Conservation (phyloP, 1,284 basidiomycete genomes). For the Athelia sp. region DNA sequence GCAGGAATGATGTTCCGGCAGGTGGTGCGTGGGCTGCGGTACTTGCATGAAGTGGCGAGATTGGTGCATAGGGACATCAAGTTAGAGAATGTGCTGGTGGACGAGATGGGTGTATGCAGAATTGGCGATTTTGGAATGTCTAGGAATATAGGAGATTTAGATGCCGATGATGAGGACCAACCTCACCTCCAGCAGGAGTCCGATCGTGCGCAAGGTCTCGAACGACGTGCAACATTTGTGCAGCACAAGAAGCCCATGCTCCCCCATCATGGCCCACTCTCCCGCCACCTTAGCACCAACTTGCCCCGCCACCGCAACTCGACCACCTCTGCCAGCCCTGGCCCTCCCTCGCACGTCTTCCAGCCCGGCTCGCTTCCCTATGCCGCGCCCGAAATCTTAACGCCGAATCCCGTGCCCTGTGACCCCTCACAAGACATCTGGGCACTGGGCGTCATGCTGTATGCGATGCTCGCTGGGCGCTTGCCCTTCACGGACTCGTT, state of each 20-base stretch:
- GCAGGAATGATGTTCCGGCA: slow-evolving; percentile 88
- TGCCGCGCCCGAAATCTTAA: slow-evolving; percentile 61
- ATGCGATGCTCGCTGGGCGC: slow-evolving; percentile 74
- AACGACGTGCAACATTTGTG: slow-evolving; percentile 19
- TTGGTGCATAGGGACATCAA: slow-evolving; percentile 93
- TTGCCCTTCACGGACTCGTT: slow-evolving; percentile 86
- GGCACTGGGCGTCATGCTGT: slow-evolving; percentile 87
- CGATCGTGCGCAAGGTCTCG: slow-evolving; percentile 11
- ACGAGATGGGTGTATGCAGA: slow-evolving; percentile 76
- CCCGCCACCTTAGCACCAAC: slow-evolving; percentile 16
- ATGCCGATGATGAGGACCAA: slow-evolving; percentile 35
- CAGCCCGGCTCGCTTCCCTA: slow-evolving; percentile 89
- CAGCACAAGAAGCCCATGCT: slow-evolving; percentile 6
- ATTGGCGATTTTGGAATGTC: slow-evolving; percentile 86
- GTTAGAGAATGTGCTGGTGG: slow-evolving; percentile 93
- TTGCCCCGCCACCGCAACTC: slow-evolving; percentile 3
- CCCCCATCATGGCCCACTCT: slow-evolving; percentile 7
- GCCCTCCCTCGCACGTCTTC: slow-evolving; percentile 36
- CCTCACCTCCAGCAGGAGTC: slow-evolving; percentile 23
- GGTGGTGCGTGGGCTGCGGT: slow-evolving; percentile 81
- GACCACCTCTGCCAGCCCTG: slow-evolving; percentile 1
- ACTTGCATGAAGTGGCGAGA: slow-evolving; percentile 76
- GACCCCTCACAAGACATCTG: slow-evolving; percentile 87
- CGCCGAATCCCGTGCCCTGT: slow-evolving; percentile 29
- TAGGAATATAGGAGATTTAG: slow-evolving; percentile 49